phyloP scores from a whole-genome alignment of 1,284 basidiomycete genomes.

The Cutaneotrichosporon dermatis region DNA sequence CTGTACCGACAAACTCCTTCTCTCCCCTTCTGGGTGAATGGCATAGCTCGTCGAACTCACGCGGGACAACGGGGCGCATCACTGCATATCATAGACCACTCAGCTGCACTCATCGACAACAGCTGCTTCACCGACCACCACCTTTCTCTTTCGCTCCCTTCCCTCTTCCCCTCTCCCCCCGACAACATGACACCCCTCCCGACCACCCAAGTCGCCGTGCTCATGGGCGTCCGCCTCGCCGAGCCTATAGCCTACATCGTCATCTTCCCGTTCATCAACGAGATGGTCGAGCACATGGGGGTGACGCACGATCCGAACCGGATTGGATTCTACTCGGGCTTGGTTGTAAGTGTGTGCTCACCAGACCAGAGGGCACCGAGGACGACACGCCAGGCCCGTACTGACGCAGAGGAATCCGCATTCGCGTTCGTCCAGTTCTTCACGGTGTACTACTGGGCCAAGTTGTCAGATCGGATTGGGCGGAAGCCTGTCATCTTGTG shows the following conservation, averaged over 20 bases:
- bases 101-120: no score
- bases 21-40: no score
- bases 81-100: no score
- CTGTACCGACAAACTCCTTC: no score
- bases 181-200: slow-evolving; percentile 34
- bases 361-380: no score
- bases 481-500: slow-evolving; percentile 42
- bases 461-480: slow-evolving; percentile 41
- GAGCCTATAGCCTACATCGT: slow-evolving; percentile 43
- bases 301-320: slow-evolving; percentile 47
- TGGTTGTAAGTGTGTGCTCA: slow-evolving; percentile 32
- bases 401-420: slow-evolving; percentile 11
- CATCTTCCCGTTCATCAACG: slow-evolving; percentile 54
- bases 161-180: no score
- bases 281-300: slow-evolving; percentile 48
- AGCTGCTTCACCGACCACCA: no score
- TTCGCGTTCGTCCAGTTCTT: slow-evolving; percentile 47
- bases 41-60: no score
- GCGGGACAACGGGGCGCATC: no score
- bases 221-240: slow-evolving; percentile 40
- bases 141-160: no score
- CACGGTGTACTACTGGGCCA: slow-evolving; percentile 48
- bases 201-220: slow-evolving; percentile 31
- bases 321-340: slow-evolving; percentile 47
- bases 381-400: no score